Evolutionary conservation across 2,329 filamentous ascomycete species (phyloP).

Genomic region (Cercospora canescens): DNA sequence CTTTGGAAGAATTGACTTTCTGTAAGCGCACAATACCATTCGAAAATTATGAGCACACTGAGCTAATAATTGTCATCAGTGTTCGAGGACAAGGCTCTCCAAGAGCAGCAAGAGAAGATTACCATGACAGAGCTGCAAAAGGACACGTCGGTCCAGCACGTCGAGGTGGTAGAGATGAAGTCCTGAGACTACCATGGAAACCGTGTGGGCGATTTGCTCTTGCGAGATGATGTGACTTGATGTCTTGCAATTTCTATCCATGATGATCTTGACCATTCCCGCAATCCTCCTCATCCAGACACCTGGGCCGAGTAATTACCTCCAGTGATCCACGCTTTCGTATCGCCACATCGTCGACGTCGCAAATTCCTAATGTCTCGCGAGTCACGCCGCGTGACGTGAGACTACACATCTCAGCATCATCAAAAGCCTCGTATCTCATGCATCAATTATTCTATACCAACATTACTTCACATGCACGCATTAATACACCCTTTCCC

Average conservation of each 20-base stretch:
- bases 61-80: neutral
- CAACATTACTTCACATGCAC: neutral
- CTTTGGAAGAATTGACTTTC: constrained; percentile 50
- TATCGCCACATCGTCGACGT: neutral
- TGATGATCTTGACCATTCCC: neutral
- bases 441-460: neutral
- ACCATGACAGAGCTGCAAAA: constrained; percentile 1
- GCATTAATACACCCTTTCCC: constrained; percentile 12
- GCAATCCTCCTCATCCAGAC: neutral
- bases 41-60: neutral
- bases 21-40: constrained; percentile 32
- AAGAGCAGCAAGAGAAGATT: constrained; percentile 6
- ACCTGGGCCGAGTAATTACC: neutral
- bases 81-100: constrained; percentile 30
- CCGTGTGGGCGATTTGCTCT: neutral
- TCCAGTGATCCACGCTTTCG: neutral
- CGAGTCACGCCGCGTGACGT: too few species aligned
- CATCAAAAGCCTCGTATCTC: neutral
- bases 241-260: neutral
- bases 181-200: neutral
- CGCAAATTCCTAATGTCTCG: neutral
- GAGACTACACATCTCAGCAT: neutral
- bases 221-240: neutral
- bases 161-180: neutral
- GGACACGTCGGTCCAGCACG: neutral